Conservation (phyloP, 1,284 basidiomycete genomes). For the Tilletia walkeri region DNA sequence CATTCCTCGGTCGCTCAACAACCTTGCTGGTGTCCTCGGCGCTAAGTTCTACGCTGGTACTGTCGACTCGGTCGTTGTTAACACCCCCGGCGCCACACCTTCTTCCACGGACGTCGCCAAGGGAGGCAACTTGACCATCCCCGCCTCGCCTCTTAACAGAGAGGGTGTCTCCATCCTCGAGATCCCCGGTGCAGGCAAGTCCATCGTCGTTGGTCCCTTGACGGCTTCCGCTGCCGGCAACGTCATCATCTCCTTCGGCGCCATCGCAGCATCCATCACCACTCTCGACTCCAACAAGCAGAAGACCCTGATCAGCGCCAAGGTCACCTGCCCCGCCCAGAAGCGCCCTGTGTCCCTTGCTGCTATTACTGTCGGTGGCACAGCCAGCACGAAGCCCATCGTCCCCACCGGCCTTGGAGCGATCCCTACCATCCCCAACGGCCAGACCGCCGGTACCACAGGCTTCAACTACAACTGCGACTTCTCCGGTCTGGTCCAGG, state of each 20-base stretch:
- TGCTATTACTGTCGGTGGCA: conserved; percentile 13
- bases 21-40: conserved; percentile 10
- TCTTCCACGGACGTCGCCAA: conserved; percentile 14
- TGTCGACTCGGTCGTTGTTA: conserved; percentile 16
- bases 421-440: conserved; percentile 13
- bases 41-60: conserved; percentile 14
- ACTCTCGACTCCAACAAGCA: conserved; percentile 9
- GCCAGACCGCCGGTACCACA: conserved; percentile 9
- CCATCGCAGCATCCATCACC: conserved; percentile 1
- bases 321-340: conserved; percentile 13
- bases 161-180: conserved; percentile 15
- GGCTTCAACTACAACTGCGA: conserved; percentile 13
- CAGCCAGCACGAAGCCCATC: conserved; percentile 1
- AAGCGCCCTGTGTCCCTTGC: conserved; percentile 6
- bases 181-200: background rate
- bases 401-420: conserved; percentile 2
- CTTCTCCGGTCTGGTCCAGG: conserved; percentile 15
- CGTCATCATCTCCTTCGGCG: conserved; percentile 15
- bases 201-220: background rate
- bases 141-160: background rate
- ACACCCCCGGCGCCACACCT: conserved; percentile 13
- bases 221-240: background rate
- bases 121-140: background rate
- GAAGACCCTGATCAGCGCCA: conserved; percentile 6
- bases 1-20: background rate